Evolutionary conservation across 1,139 yeast species (phyloP).

Genomic region (Geotrichum macrosporum): DNA sequence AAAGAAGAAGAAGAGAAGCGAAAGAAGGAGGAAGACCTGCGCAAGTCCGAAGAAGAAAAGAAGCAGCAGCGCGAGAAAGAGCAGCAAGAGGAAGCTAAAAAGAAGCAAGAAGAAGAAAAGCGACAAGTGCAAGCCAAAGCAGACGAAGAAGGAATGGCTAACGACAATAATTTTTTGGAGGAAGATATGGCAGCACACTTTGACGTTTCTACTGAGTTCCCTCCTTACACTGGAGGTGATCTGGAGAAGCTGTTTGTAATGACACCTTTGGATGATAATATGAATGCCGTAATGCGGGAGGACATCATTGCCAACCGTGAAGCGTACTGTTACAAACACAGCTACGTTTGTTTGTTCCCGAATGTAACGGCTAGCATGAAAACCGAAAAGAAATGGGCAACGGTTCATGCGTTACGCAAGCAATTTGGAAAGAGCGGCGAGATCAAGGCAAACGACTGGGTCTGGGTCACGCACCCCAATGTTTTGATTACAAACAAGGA

Average conservation of each 20-base stretch:
- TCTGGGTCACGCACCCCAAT: constrained; percentile 9
- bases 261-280: constrained; percentile 4
- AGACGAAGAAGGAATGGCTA: constrained; percentile 10
- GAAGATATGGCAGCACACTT: constrained; percentile 8
- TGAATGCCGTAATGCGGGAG: background rate
- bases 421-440: background rate
- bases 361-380: background rate
- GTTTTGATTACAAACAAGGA: constrained; percentile 11
- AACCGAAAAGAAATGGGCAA: background rate
- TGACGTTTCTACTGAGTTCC: background rate
- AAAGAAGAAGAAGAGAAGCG: constrained; percentile 7
- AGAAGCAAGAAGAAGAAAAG: background rate
- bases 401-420: background rate
- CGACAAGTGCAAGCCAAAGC: constrained; percentile 1
- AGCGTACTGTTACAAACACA: constrained; percentile 10
- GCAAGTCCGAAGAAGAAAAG: constrained; percentile 13
- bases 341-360: constrained; percentile 15
- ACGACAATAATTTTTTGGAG: constrained; percentile 2
- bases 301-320: constrained; percentile 11
- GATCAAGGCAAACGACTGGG: constrained; percentile 14
- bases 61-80: constrained; percentile 9
- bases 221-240: background rate
- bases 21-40: constrained; percentile 12
- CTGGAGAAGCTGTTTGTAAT: constrained; percentile 3
- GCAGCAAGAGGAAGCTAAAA: constrained; percentile 2